Conservation (phyloP, 192 early-diverging fungal species). For the Fimicolochytrium jonesii region DNA sequence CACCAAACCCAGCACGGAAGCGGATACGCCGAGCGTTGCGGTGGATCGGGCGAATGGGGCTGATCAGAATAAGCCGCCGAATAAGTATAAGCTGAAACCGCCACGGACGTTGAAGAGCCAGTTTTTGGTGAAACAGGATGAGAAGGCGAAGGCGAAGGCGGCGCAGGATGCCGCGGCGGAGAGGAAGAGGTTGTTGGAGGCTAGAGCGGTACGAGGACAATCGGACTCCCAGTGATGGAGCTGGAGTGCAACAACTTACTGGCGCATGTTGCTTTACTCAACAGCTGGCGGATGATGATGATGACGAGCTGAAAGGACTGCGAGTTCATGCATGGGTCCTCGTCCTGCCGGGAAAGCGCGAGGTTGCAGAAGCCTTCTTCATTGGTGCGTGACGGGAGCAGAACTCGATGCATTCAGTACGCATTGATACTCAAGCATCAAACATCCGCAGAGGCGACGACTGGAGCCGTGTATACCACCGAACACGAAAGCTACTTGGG, state of each 20-base stretch:
- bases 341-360: slow-evolving; percentile 54
- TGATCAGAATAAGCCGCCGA: neutral
- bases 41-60: neutral
- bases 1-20: neutral
- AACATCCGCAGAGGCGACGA: slow-evolving; percentile 44
- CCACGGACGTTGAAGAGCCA: slow-evolving; percentile 41
- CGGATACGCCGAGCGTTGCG: neutral
- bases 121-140: slow-evolving; percentile 51
- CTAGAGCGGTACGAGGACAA: slow-evolving; percentile 25
- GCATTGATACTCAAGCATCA: no score
- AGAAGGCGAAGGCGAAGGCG: slow-evolving; percentile 25
- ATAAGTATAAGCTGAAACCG: slow-evolving; percentile 47
- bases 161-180: slow-evolving; percentile 32
- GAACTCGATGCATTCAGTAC: no score
- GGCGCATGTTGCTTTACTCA: neutral
- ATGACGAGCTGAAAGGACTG: slow-evolving; percentile 53
- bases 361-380: slow-evolving; percentile 57
- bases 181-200: slow-evolving; percentile 23
- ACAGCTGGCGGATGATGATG: slow-evolving; percentile 40
- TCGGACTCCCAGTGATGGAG: neutral
- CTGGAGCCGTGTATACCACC: slow-evolving; percentile 41
- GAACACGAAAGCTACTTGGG: slow-evolving; percentile 55
- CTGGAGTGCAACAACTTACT: neutral
- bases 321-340: slow-evolving; percentile 58
- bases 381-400: no score